Percentiles rank a stretch among this genome's conserved stretches.
These are phyloP conservation scores for Passalora sequoiae DNA, from an alignment of 2,329 filamentous ascomycete species.

Conservation along the genomic window DNA sequence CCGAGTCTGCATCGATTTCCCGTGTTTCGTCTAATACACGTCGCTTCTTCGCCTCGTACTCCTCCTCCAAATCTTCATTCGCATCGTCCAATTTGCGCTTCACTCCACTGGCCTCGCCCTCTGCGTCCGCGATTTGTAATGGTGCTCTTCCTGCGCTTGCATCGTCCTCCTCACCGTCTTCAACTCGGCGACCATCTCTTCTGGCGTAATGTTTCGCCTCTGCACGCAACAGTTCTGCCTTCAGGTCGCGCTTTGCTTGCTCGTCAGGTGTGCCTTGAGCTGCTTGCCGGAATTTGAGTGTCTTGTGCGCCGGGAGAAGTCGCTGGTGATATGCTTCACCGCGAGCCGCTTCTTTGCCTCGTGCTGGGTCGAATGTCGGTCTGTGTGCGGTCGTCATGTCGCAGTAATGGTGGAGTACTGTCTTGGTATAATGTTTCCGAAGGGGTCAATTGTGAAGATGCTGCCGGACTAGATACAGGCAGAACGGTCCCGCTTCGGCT, in stretches of 20 bases:
- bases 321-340: slow-evolving; percentile 95
- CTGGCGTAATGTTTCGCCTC: slow-evolving; percentile 86
- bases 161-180: slow-evolving; percentile 37
- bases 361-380: slow-evolving; percentile 93
- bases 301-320: slow-evolving; percentile 86
- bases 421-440: not conserved
- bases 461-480: too few species aligned
- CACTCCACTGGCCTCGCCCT: slow-evolving; percentile 37
- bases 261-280: slow-evolving; percentile 85
- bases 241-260: slow-evolving; percentile 66
- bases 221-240: slow-evolving; percentile 81
- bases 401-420: slow-evolving; percentile 4
- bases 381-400: slow-evolving; percentile 59
- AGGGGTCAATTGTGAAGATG: too few species aligned
- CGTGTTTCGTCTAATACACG: slow-evolving; percentile 81
- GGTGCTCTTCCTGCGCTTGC: slow-evolving; percentile 20
- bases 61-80: slow-evolving; percentile 45
- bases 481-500: too few species aligned
- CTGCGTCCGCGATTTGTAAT: slow-evolving; percentile 46
- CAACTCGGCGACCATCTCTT: slow-evolving; percentile 58
- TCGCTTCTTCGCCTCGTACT: slow-evolving; percentile 74
- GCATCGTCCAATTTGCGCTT: slow-evolving; percentile 61
- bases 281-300: slow-evolving; percentile 82
- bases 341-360: slow-evolving; percentile 89
- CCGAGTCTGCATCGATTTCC: slow-evolving; percentile 79